A percentile compares a stretch with the other conserved stretches of the same genome.
Conservation (phyloP, 2,329 filamentous ascomycete species). For the Kalmusia sp. region DNA sequence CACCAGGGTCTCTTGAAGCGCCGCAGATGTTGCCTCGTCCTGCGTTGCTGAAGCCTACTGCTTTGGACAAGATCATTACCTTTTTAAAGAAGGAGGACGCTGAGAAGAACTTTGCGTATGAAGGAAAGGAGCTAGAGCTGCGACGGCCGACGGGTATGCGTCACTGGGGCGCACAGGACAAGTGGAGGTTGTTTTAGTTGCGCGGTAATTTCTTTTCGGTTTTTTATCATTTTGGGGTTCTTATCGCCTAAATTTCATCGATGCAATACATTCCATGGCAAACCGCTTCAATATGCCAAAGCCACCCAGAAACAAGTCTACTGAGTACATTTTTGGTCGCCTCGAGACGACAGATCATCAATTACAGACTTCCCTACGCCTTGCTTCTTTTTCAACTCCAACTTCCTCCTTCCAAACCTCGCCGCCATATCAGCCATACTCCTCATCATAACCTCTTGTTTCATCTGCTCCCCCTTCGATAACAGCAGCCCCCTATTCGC, state of each 20-base stretch:
- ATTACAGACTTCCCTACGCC: no score
- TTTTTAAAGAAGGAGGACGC: conserved; percentile 28
- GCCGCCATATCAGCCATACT: conserved; percentile 9
- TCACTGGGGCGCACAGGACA: conserved; percentile 33
- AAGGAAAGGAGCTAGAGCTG: conserved; percentile 43
- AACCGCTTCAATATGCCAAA: no score
- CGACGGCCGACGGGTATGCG: conserved; percentile 39
- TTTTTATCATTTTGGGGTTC: no score
- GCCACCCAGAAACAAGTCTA: no score
- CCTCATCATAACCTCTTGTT: not conserved
- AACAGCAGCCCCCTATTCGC: conserved; percentile 5
- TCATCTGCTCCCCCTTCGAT: conserved; percentile 1
- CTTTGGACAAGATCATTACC: conserved; percentile 30
- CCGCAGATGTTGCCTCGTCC: conserved; percentile 40
- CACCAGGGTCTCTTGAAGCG: conserved; percentile 42
- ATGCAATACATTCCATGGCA: no score
- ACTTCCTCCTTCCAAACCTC: not conserved
- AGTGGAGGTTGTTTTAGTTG: conserved; percentile 15
- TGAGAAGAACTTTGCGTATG: conserved; percentile 37
- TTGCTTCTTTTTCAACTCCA: no score
- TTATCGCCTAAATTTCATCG: no score
- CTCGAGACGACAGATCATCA: no score
- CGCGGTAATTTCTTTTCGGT: conserved; percentile 1
- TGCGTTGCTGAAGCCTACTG: conserved; percentile 16
- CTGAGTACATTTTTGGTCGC: no score